Base-by-base conservation (phyloP, 176 grass and related monocot genomes). In the Canna indica region DNA sequence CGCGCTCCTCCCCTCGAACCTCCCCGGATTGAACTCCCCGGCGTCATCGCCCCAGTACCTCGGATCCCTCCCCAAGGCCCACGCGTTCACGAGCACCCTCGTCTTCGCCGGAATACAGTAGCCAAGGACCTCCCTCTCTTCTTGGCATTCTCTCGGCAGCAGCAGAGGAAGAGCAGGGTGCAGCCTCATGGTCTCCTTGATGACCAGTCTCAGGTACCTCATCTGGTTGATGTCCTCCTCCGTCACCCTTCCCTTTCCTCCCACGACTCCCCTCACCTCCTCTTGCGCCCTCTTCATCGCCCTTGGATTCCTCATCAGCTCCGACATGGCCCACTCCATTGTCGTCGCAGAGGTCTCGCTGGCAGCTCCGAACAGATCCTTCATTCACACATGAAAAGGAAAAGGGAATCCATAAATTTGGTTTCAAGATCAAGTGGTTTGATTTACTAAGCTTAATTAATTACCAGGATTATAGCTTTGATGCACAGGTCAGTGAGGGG, bases 351-450 rank as follows among this genome's bases (percentile, higher is more conserved):
- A 24, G 1, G 73, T 80, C 2, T 85, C 73, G 0, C 68, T 61
- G 25, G 63, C 83, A 1, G 47, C 83, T 5, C 36, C 56, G 2
- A 81, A 73, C 24, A 85, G 25, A 44, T 85, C 83, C 83, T 85
- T n/a, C 0, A n/a, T 25, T 57, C 18, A 57, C 24, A 9, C 17
- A 9, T 10, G 5, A 10, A 3, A 8, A n/a, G n/a, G n/a, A n/a
- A n/a, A n/a, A n/a, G n/a, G n/a, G n/a, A n/a, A n/a, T n/a, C n/a
- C 53, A 24, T n/a, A 57, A 27, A 12, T 57, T 57, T n/a, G 53
- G 3, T 16, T 50, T 18, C 13, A 16, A 15, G 5, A 57, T 57
- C 7, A 15, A 57, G 24, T 57, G 1, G 22, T n/a, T n/a, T 57
- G 3, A 24, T 57, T 7, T 15, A 28, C 8, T 27, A 30, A 30